phyloP scores from a whole-genome alignment of 345 rosid genomes.

The Limnanthes douglasii region DNA sequence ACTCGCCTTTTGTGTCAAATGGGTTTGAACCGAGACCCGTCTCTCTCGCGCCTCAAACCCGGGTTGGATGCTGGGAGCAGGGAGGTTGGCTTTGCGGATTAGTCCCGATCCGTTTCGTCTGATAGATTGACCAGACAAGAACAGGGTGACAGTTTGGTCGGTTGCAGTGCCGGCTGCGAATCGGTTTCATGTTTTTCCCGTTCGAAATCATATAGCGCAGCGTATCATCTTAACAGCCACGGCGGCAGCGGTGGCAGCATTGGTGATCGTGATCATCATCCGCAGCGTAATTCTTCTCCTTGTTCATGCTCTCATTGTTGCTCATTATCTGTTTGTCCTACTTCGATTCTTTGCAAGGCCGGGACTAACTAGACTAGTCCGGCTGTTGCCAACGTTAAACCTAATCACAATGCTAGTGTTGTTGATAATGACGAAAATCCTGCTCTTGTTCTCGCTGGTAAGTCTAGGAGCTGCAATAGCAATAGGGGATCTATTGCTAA shows the following conservation, averaged over 20 bases:
- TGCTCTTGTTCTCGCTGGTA: too few species aligned
- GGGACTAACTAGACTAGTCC: too few species aligned
- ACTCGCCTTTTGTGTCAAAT: conserved; percentile 39
- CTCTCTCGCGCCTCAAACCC: conserved; percentile 20
- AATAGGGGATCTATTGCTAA: too few species aligned
- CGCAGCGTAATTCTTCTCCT: conserved; percentile 14
- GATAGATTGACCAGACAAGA: conserved; percentile 15
- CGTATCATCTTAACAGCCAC: too few species aligned
- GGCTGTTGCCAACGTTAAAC: too few species aligned
- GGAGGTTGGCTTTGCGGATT: conserved; percentile 13
- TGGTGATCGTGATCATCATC: conserved; percentile 12
- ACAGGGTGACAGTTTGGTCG: conserved; percentile 8
- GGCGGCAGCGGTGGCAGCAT: too few species aligned
- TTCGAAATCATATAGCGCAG: conserved; percentile 32
- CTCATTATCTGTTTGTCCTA: too few species aligned
- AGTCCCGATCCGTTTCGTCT: conserved; percentile 24
- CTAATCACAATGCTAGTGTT: too few species aligned
- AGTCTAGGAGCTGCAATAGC: too few species aligned
- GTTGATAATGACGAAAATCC: too few species aligned
- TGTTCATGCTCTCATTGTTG: conserved; percentile 23
- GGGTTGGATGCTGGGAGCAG: conserved; percentile 18
- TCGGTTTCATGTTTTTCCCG: conserved; percentile 2
- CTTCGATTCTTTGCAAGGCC: too few species aligned
- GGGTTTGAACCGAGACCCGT: conserved; percentile 49
- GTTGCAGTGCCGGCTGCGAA: neutral